Evolutionary conservation across 176 grass and related monocot genomes (phyloP).

Genomic region (Musa itinerans): DNA sequence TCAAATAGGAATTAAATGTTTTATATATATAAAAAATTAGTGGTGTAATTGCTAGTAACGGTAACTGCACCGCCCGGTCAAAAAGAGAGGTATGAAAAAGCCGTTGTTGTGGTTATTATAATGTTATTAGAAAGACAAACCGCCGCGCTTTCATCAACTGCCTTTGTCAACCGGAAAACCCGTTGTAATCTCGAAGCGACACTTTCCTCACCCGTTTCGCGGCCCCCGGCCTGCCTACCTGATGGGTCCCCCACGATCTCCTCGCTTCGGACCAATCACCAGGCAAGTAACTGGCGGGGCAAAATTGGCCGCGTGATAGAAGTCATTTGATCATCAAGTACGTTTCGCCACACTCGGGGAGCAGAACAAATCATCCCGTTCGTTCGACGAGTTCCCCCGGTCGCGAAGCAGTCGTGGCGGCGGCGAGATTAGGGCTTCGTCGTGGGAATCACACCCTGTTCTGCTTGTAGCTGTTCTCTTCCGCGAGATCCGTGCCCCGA

Average conservation of each 20-base stretch:
- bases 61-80: neutral
- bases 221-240: neutral
- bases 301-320: neutral
- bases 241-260: neutral
- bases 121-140: neutral
- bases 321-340: neutral
- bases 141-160: neutral
- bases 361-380: neutral
- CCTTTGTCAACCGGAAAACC: neutral
- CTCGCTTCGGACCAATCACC: neutral
- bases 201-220: neutral
- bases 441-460: neutral
- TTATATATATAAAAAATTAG: too few relatives aligned
- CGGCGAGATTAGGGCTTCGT: neutral
- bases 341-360: neutral
- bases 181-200: too few relatives aligned
- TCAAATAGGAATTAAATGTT: too few relatives aligned
- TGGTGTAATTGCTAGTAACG: neutral
- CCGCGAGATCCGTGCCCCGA: neutral
- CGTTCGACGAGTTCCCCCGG: neutral
- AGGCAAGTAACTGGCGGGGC: neutral
- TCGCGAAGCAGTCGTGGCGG: neutral
- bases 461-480: neutral
- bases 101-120: neutral
- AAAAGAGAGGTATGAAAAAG: neutral